These are phyloP conservation scores for barley (Hordeum vulgare) DNA, from an alignment of 176 grass and related monocot species.

Conservation along the genomic window DNA sequence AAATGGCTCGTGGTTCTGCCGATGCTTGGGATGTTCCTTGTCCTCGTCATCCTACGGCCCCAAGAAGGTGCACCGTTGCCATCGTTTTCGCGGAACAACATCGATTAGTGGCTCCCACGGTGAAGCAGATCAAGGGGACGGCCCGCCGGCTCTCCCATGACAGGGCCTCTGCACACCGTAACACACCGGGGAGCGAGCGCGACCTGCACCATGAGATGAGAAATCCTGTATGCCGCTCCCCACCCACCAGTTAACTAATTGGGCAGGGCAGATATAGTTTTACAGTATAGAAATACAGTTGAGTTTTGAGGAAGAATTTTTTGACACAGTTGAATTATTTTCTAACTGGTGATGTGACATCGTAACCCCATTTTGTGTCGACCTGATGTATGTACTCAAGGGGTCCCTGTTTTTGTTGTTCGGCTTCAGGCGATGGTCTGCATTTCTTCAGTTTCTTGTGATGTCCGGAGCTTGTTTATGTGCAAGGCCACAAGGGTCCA, in stretches of 20 bases:
- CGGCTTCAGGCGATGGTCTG: neutral
- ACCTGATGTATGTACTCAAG: neutral
- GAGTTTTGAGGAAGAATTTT: slow-evolving; percentile 22
- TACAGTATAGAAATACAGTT: slow-evolving; percentile 6
- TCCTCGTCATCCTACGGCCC: slow-evolving; percentile 80
- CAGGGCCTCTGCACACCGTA: neutral
- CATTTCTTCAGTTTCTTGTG: neutral
- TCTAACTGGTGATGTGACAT: neutral
- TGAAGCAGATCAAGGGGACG: neutral
- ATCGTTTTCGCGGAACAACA: slow-evolving; percentile 86
- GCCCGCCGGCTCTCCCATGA: neutral
- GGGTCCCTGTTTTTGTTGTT: neutral
- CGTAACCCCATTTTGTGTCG: neutral
- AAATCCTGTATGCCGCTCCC: neutral
- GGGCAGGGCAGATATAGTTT: slow-evolving; percentile 16
- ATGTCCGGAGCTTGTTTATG: neutral
- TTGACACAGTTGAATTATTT: neutral
- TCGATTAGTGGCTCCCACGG: slow-evolving; percentile 40
- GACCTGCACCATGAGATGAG: slow-evolving; percentile 11
- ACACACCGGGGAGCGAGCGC: neutral
- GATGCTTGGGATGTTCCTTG: slow-evolving; percentile 87
- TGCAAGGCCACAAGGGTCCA: neutral
- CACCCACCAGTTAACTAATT: slow-evolving; percentile 6
- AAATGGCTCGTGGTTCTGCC: slow-evolving; percentile 94
- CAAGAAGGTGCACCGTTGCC: slow-evolving; percentile 86